Conservation (phyloP, 345 rosid species). For the Brassica incana region DNA sequence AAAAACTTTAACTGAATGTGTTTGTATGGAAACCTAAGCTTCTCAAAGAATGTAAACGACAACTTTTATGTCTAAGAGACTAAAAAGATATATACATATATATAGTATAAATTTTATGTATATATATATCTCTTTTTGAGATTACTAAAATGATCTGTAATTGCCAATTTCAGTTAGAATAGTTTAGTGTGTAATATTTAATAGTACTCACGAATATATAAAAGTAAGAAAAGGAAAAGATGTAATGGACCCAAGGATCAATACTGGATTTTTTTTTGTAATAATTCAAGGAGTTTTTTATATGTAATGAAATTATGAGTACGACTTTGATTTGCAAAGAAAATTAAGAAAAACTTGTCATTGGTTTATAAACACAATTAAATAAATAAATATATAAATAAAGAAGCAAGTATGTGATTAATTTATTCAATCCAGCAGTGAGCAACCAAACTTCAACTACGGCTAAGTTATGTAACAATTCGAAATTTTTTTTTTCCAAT, state of each 20-base stretch:
- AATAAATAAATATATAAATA: too few species aligned
- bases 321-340: not conserved
- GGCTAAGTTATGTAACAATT: not conserved
- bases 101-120: too few species aligned
- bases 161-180: not conserved
- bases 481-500: not conserved
- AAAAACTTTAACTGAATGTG: too few species aligned
- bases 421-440: not conserved
- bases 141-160: not conserved
- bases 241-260: constrained; percentile 38
- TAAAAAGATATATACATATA: too few species aligned
- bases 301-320: not conserved
- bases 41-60: not conserved
- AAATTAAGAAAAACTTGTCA: not conserved
- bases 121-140: too few species aligned
- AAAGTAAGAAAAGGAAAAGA: constrained; percentile 3
- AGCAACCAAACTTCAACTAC: not conserved
- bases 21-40: not conserved
- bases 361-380: not conserved
- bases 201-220: not conserved
- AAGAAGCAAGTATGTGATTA: not conserved
- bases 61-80: too few species aligned
- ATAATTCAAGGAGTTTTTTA: not conserved
- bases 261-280: constrained; percentile 15
- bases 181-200: not conserved